Evolutionary conservation across 1,284 basidiomycete species (phyloP).

Genomic region (Lentinula novae-zelandiae): DNA sequence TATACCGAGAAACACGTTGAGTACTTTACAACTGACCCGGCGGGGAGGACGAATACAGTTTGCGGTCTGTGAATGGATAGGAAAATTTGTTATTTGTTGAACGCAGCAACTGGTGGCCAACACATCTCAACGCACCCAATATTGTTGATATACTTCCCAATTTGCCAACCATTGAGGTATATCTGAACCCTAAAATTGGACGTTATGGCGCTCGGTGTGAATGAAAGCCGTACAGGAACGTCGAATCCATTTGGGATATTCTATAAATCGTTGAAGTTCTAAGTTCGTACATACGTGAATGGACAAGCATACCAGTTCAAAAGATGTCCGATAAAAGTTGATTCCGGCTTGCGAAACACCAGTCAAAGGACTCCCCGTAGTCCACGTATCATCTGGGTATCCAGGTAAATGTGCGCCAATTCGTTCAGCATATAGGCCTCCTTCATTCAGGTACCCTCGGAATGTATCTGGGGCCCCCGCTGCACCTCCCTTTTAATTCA

Average conservation of each 20-base stretch:
- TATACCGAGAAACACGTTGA: neutral
- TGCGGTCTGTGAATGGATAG: conserved; percentile 31
- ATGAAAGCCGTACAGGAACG: conserved; percentile 39
- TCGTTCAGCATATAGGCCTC: conserved; percentile 48
- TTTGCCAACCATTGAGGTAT: conserved; percentile 52
- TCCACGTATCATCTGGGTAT: conserved; percentile 42
- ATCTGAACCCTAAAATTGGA: conserved; percentile 49
- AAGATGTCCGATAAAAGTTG: conserved; percentile 50
- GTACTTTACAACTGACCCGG: conserved; percentile 30
- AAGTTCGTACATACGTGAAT: neutral
- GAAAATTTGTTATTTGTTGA: neutral
- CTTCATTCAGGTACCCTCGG: conserved; percentile 50
- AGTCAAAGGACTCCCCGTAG: conserved; percentile 29
- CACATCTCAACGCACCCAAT: conserved; percentile 31
- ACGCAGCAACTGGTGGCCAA: neutral
- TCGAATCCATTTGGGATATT: conserved; percentile 35
- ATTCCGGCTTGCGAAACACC: conserved; percentile 41
- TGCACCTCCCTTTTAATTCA: conserved; percentile 36
- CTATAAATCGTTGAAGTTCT: neutral
- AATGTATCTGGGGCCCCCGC: conserved; percentile 40
- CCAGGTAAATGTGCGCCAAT: conserved; percentile 51
- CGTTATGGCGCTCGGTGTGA: conserved; percentile 37
- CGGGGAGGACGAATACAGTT: conserved; percentile 43
- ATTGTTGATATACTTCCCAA: conserved; percentile 49
- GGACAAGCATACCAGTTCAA: conserved; percentile 31